phyloP scores from a whole-genome alignment of 495 filamentous ascomycete species.

The Aspergillus affinis region DNA sequence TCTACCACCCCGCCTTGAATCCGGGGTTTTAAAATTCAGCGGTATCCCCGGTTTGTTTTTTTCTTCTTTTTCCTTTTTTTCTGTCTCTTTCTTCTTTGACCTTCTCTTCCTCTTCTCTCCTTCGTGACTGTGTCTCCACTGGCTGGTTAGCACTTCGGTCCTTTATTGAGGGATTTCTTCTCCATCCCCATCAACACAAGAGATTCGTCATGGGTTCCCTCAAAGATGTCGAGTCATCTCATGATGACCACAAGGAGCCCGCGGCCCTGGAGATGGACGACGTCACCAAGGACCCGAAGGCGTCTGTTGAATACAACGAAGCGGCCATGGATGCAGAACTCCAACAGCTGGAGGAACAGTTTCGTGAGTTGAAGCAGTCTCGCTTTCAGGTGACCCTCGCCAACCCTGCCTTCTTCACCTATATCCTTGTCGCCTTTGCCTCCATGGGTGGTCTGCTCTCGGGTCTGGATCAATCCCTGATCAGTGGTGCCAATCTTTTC shows the following conservation, averaged over 20 bases:
- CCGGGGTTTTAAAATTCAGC: background rate
- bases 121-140: background rate
- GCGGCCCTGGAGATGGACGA: constrained; percentile 30
- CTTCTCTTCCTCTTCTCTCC: constrained; percentile 4
- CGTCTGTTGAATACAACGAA: constrained; percentile 26
- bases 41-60: background rate
- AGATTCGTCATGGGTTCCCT: constrained; percentile 28
- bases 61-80: constrained; percentile 2
- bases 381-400: constrained; percentile 30
- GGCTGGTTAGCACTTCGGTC: background rate
- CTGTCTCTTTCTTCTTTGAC: constrained; percentile 3
- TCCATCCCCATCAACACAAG: constrained; percentile 2
- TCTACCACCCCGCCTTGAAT: background rate
- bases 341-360: constrained; percentile 32
- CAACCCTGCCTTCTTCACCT: constrained; percentile 53
- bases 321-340: constrained; percentile 41
- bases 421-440: constrained; percentile 61
- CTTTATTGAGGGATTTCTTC: background rate
- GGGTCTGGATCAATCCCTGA: constrained; percentile 61
- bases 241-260: constrained; percentile 29
- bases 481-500: constrained; percentile 59
- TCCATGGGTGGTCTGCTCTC: constrained; percentile 62
- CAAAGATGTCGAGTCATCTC: constrained; percentile 32
- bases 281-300: constrained; percentile 26
- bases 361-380: constrained; percentile 28